Base-by-base conservation (phyloP, 495 filamentous ascomycete genomes). In the Lasiosphaeria miniovina region DNA sequence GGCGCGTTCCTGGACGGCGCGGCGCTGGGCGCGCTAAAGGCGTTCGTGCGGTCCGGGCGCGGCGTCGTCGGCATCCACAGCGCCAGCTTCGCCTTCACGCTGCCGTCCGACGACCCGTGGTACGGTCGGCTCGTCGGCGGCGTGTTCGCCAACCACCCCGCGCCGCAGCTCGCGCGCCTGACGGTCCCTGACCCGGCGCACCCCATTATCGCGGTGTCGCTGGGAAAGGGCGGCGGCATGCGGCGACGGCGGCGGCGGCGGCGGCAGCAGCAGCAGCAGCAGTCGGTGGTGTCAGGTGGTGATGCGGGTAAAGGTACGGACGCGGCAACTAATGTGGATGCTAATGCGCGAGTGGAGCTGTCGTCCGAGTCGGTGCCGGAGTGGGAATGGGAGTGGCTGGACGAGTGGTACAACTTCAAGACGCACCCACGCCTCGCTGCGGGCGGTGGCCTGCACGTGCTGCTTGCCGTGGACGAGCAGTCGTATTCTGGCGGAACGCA, bases 401-500 rank as follows among this genome's bases (percentile, higher is more conserved):
- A 76, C 41, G 72, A 77, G 57, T 76, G 71, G 71, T 77, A 77
- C 54, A 73, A 73, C 59, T 75, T 76, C 61, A 62, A 65, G 58
- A 38, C 49, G 50, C 68, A 74, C 36, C 70, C 71, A 24, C 24
- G 6, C 61, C 63, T 11, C 45, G 31, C 9, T 32, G 14, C 0
- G 24, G 49, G 2, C 51, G 51, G 2, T 24, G 61, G 57, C 4
- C 59, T 73, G 4, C 61, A 63, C 15, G 66, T 73, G n/a, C 59
- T 77, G 7, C 41, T 75, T 14, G 55, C 64, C 0, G 70, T 71
- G 33, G 66, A 74, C 35, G 71, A 76, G 46, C 43, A 52, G 17
- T 62, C 59, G 10, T 74, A 75, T 50, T 7, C 57, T 10, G 74
- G 73, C 0, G 73, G 73, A 6, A 63, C 35, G 40, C 61, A 69